phyloP scores from a whole-genome alignment of 116 monocot genomes.

The Phalaenopsis hybrid region DNA sequence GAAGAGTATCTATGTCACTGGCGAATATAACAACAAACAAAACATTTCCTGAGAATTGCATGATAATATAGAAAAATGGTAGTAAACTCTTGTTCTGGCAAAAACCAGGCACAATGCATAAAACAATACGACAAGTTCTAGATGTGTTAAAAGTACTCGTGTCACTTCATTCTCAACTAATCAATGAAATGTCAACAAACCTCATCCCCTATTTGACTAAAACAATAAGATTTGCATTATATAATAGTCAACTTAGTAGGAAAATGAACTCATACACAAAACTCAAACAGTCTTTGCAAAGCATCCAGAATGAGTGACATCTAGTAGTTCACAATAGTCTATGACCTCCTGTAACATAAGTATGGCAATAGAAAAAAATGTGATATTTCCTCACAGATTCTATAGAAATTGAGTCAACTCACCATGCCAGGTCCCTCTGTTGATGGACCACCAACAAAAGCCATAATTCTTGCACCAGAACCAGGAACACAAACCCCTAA shows the following conservation, averaged over 20 bases:
- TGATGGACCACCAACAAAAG: conserved; percentile 94
- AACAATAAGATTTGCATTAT: background rate
- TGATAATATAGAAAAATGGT: background rate
- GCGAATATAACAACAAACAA: background rate
- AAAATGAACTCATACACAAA: background rate
- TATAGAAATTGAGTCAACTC: conserved; percentile 16
- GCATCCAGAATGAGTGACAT: background rate
- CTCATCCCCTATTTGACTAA: background rate
- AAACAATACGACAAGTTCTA: background rate
- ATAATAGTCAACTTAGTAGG: background rate
- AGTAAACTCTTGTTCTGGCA: background rate
- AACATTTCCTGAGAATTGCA: background rate
- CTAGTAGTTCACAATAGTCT: background rate
- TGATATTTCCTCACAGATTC: background rate
- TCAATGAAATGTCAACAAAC: background rate
- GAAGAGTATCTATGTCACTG: background rate
- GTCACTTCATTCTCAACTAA: background rate
- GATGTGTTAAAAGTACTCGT: conserved; percentile 3
- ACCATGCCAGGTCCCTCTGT: conserved; percentile 72
- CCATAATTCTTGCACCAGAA: conserved; percentile 98
- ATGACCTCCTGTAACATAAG: background rate
- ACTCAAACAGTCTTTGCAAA: background rate
- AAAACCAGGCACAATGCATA: background rate
- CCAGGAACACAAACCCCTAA: conserved; percentile 96
- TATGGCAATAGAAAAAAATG: background rate